Evolutionary conservation across 306 rosid species (phyloP).

Genomic region (Cucurbita maxima): DNA sequence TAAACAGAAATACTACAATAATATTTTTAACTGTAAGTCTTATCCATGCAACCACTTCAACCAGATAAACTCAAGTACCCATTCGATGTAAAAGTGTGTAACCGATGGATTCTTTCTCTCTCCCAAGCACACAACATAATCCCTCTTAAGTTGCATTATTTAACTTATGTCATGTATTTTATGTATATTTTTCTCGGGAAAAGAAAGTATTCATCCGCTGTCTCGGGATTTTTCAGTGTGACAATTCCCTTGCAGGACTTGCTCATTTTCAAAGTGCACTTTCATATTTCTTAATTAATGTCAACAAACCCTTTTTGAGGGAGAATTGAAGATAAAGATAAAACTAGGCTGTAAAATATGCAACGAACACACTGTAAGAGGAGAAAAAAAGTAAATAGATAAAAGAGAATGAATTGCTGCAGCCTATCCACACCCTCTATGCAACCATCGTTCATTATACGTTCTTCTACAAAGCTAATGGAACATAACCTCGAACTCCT

Average conservation of each 20-base stretch:
- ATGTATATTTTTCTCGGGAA: too few relatives aligned
- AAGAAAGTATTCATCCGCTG: background rate
- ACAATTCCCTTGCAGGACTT: background rate
- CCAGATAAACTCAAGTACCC: background rate
- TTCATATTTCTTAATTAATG: background rate
- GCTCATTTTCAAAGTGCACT: background rate
- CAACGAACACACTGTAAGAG: background rate
- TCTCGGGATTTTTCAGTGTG: background rate
- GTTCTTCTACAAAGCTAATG: background rate
- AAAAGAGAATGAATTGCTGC: background rate
- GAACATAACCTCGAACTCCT: background rate
- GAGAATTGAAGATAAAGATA: background rate
- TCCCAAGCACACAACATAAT: too few relatives aligned
- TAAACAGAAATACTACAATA: background rate
- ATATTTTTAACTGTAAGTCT: background rate
- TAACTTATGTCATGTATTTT: too few relatives aligned
- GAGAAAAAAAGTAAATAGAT: background rate
- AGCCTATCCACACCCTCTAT: background rate
- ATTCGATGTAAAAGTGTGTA: background rate
- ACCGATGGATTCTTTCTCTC: too few relatives aligned
- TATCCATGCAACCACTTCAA: background rate
- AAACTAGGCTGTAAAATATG: background rate
- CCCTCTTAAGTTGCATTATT: too few relatives aligned
- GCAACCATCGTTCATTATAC: background rate
- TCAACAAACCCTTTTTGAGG: background rate